Conservation (phyloP, 805 yeast genomes). For the Candida ponderosae region DNA sequence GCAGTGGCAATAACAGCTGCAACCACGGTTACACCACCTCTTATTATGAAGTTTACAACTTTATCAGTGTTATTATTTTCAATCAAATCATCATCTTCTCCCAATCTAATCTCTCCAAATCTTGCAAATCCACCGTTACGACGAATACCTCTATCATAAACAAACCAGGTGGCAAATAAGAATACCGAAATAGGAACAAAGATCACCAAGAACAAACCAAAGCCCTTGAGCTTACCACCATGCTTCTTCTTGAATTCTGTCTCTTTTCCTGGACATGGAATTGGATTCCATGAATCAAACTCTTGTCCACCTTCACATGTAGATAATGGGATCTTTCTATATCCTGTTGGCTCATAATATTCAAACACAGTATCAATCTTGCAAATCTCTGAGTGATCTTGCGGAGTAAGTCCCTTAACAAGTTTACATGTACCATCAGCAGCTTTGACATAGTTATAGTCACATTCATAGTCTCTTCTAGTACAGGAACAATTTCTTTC, state of each 20-base stretch:
- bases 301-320: slow-evolving; percentile 80
- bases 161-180: slow-evolving; percentile 37
- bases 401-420: slow-evolving; percentile 60
- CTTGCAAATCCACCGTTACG: slow-evolving; percentile 54
- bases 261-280: slow-evolving; percentile 87
- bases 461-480: slow-evolving; percentile 89
- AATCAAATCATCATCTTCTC: slow-evolving; percentile 69
- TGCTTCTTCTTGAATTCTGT: slow-evolving; percentile 47
- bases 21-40: slow-evolving; percentile 26
- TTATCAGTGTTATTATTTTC: slow-evolving; percentile 44
- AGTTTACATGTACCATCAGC: slow-evolving; percentile 81
- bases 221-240: slow-evolving; percentile 42
- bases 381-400: slow-evolving; percentile 59
- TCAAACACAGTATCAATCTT: slow-evolving; percentile 44
- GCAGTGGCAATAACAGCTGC: slow-evolving; percentile 22
- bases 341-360: slow-evolving; percentile 87
- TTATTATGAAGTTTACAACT: slow-evolving; percentile 40
- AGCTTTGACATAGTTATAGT: slow-evolving; percentile 67
- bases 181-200: slow-evolving; percentile 41
- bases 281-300: slow-evolving; percentile 56
- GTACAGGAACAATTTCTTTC: slow-evolving; percentile 74
- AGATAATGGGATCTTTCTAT: slow-evolving; percentile 76
- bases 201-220: slow-evolving; percentile 44
- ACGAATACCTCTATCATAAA: slow-evolving; percentile 71
- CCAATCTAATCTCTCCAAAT: slow-evolving; percentile 86